Base-by-base conservation (phyloP, 2,329 filamentous ascomycete species). In the Alternaria gaisen region DNA sequence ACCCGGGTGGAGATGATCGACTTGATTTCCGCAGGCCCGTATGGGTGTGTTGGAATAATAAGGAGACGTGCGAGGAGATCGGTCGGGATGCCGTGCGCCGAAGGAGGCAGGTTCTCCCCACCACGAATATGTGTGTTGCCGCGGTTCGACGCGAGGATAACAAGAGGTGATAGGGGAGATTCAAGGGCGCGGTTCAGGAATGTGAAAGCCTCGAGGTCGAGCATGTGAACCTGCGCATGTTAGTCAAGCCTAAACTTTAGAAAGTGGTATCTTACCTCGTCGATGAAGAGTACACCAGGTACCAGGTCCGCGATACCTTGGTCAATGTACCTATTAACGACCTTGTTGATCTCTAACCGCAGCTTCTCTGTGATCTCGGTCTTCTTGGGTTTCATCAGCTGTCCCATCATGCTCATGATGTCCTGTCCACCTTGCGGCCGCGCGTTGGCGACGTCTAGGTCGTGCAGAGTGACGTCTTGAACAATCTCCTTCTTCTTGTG, bases 401-500 rank as follows among this genome's bases (percentile, higher is more conserved):
- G 95, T 73, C 95, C 95, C 94, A 99, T 98, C 95, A 99, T 98
- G 83, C 94, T 97, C 94, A 99, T 98, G 69, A 99, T 97, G 80
- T 99, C 95, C 84, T 99, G 95, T 44, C 95, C 95, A 54, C 95
- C 95, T 83, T 98, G 93, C 5, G 95, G 95, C 73, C 94, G 86
- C 14, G 95, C 91, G 75, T 99, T 99, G 67, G 95, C 95, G 65
- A 98, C 91, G 76, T 99, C 95, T 58, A 99, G 85, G 77, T 99
- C 95, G 80, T 99, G 95, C 66, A 99, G 86, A 46, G 95, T 97
- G 65, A 99, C 95, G 75, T 99, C 95, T 80, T 99, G 95, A 36
- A 99, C 95, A 71, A 99, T 97, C 82, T 99, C 95, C 85, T 99
- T 99, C 88, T 97, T 98, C 88, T 99, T 99, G 85, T 98, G 95